Conservation (phyloP, 2,329 filamentous ascomycete species). For the Colletotrichum phormii region DNA sequence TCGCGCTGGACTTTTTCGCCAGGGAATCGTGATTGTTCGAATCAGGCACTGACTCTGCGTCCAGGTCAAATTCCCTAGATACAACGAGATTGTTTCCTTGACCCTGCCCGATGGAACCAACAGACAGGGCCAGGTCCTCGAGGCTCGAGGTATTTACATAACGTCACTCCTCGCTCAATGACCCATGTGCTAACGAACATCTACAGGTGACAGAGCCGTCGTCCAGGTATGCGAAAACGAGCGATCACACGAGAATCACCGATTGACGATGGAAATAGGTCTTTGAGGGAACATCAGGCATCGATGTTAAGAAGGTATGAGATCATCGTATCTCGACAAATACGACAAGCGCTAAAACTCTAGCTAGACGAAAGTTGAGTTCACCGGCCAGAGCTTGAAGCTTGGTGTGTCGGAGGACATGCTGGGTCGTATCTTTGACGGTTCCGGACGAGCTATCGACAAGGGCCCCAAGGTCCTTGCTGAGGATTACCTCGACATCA, state of each 20-base stretch:
- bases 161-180: slow-evolving; percentile 34
- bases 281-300: slow-evolving; percentile 95
- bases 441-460: slow-evolving; percentile 96
- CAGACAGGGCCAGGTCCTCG: slow-evolving; percentile 94
- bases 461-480: slow-evolving; percentile 98
- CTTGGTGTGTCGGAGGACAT: slow-evolving; percentile 99
- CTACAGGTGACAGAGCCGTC: slow-evolving; percentile 86
- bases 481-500: slow-evolving; percentile 99
- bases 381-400: slow-evolving; percentile 96
- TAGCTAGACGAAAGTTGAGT: slow-evolving; percentile 92
- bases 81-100: slow-evolving; percentile 97
- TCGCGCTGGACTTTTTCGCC: slow-evolving; percentile 33
- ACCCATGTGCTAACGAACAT: slow-evolving; percentile 38
- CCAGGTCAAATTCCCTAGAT: slow-evolving; percentile 96
- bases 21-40: too few species aligned
- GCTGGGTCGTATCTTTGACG: slow-evolving; percentile 98
- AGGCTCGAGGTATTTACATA: slow-evolving; percentile 83
- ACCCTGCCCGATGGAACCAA: slow-evolving; percentile 95
- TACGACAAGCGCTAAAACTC: slow-evolving; percentile 27
- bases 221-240: slow-evolving; percentile 77
- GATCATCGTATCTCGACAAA: slow-evolving; percentile 20
- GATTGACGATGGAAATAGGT: slow-evolving; percentile 69
- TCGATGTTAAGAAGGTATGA: slow-evolving; percentile 97
- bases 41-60: slow-evolving; percentile 2
- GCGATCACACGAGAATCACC: slow-evolving; percentile 15